Conservation (phyloP, 169 alveolate species). For the Eimeria brunetti region DNA sequence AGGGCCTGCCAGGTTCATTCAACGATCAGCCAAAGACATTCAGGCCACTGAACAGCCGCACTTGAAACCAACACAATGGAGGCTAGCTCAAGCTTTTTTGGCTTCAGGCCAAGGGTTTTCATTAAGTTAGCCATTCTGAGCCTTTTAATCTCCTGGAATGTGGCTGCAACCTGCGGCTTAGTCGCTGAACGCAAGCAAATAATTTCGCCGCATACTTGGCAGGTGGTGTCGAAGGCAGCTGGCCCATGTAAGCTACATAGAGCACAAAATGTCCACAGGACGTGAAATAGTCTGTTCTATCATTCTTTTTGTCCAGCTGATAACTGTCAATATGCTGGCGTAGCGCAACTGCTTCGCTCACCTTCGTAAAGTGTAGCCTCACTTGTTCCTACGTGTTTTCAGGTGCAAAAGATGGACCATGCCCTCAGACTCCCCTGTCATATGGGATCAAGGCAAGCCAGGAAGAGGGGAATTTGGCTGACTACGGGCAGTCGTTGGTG, state of each 20-base stretch:
- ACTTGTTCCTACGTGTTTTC: neutral
- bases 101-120: neutral
- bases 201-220: slow-evolving; percentile 32
- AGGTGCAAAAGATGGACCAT: neutral
- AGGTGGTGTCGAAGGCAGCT: neutral
- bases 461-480: neutral
- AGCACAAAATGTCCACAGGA: neutral
- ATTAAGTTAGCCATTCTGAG: neutral
- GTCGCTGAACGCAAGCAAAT: slow-evolving; percentile 10
- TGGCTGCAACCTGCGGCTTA: neutral
- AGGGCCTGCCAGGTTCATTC: neutral
- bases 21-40: neutral
- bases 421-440: neutral
- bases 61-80: neutral
- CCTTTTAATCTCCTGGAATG: neutral
- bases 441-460: neutral
- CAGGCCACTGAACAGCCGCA: neutral
- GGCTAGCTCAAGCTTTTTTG: neutral
- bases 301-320: neutral
- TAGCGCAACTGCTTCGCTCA: neutral
- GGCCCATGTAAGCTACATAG: neutral
- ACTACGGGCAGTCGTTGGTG: slow-evolving; percentile 14
- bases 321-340: neutral
- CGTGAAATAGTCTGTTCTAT: neutral
- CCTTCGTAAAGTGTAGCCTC: neutral